phyloP scores from a whole-genome alignment of 2,329 filamentous ascomycete genomes.

The Pseudocercospora eumusae region DNA sequence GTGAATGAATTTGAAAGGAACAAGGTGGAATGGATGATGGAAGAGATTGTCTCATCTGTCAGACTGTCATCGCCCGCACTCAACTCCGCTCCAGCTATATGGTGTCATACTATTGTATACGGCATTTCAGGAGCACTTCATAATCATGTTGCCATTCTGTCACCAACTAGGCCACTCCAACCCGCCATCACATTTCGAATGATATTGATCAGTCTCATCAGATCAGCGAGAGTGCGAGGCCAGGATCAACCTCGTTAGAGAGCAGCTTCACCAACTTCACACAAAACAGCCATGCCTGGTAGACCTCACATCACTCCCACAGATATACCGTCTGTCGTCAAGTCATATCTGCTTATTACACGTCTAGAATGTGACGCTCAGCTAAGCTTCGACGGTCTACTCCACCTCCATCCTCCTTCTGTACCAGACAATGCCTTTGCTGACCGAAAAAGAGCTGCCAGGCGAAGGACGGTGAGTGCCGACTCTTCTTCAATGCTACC shows the following conservation, averaged over 20 bases:
- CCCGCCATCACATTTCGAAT: too few species aligned
- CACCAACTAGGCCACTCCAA: too few species aligned
- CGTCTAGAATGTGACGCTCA: conserved; percentile 7
- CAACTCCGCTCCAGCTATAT: too few species aligned
- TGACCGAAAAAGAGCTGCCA: background rate
- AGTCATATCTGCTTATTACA: background rate
- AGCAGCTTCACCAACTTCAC: conserved; percentile 3
- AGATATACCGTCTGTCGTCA: background rate
- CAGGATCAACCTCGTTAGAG: background rate
- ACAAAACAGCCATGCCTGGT: background rate
- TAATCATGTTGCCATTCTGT: too few species aligned
- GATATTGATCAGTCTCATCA: background rate
- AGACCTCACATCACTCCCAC: background rate
- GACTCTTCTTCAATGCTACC: background rate
- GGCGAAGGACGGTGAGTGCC: background rate
- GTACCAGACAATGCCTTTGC: conserved; percentile 4
- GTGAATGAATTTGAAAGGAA: background rate
- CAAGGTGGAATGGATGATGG: background rate
- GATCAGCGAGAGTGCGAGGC: background rate
- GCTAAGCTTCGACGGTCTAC: conserved; percentile 11
- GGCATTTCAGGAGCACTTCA: too few species aligned
- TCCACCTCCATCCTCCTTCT: background rate
- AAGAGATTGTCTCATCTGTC: too few species aligned
- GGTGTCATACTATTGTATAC: too few species aligned
- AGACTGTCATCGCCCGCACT: too few species aligned